Conservation (phyloP, 805 yeast species). For the Metschnikowia matae region DNA sequence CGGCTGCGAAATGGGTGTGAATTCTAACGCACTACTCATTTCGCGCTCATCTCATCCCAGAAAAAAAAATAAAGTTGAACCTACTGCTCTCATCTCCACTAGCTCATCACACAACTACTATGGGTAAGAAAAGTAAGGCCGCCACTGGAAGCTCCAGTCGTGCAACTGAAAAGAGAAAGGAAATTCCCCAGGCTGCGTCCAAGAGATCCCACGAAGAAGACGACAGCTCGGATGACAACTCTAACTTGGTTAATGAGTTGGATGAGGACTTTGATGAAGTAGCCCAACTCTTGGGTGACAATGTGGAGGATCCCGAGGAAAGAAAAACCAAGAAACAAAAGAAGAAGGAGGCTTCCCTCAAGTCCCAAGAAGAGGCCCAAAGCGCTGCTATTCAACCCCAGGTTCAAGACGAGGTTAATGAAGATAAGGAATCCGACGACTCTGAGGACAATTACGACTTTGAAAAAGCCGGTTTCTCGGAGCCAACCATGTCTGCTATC, state of each 20-base stretch:
- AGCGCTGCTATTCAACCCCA: constrained; percentile 29
- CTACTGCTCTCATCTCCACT: constrained; percentile 7
- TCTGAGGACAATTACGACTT: constrained; percentile 27
- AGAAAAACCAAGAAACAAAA: constrained; percentile 20
- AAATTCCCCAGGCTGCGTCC: constrained; percentile 3
- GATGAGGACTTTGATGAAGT: constrained; percentile 58
- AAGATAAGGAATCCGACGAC: constrained; percentile 28
- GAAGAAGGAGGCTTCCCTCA: constrained; percentile 16
- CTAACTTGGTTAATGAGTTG: constrained; percentile 48
- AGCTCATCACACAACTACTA: constrained; percentile 3
- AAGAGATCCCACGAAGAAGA: constrained; percentile 29
- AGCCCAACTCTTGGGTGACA: constrained; percentile 47
- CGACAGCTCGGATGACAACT: constrained; percentile 23
- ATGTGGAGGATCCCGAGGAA: constrained; percentile 40
- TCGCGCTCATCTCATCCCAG: constrained; percentile 15
- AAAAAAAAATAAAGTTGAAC: constrained; percentile 6
- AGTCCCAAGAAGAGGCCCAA: constrained; percentile 21
- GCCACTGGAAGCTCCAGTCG: neutral
- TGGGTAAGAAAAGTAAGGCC: constrained; percentile 10
- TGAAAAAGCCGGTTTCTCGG: constrained; percentile 58
- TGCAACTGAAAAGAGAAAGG: neutral
- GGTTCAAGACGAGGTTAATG: constrained; percentile 21
- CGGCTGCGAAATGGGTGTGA: constrained; percentile 2
- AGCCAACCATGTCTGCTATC: constrained; percentile 78
- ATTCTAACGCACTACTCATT: neutral